Evolutionary conservation across 2,329 filamentous ascomycete genomes (phyloP).

Genomic region (Apiospora koreana): DNA sequence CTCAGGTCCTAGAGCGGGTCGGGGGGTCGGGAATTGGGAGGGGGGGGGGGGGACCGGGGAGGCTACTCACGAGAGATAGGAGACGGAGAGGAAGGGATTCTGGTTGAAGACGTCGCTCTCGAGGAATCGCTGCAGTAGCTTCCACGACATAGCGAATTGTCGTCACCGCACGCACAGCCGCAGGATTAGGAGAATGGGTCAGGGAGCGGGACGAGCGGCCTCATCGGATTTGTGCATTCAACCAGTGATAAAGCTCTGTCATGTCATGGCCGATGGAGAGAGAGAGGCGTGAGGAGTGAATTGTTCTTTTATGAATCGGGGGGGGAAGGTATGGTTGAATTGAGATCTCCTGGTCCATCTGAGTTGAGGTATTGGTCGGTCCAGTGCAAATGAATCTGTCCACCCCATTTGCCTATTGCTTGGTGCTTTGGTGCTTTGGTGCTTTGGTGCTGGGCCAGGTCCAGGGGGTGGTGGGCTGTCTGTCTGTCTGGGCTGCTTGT

Average conservation of each 20-base stretch:
- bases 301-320: slow-evolving; percentile 10
- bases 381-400: background rate
- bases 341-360: background rate
- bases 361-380: background rate
- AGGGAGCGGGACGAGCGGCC: slow-evolving; percentile 32
- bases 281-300: background rate
- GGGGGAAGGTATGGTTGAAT: background rate
- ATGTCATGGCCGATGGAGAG: background rate
- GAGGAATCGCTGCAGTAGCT: slow-evolving; percentile 86
- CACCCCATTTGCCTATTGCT: background rate
- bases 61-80: slow-evolving; percentile 77
- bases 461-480: background rate
- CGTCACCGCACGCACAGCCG: slow-evolving; percentile 17
- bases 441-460: background rate
- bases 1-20: background rate
- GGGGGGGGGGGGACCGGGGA: slow-evolving; percentile 19
- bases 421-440: no score
- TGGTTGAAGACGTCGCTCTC: slow-evolving; percentile 94
- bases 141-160: slow-evolving; percentile 69
- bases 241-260: slow-evolving; percentile 15
- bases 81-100: slow-evolving; percentile 84
- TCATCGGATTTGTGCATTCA: slow-evolving; percentile 26
- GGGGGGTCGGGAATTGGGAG: background rate
- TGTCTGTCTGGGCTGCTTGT: background rate
- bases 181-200: slow-evolving; percentile 23